Conservation (phyloP, 345 rosid species). For the Hibiscus tridactylites region DNA sequence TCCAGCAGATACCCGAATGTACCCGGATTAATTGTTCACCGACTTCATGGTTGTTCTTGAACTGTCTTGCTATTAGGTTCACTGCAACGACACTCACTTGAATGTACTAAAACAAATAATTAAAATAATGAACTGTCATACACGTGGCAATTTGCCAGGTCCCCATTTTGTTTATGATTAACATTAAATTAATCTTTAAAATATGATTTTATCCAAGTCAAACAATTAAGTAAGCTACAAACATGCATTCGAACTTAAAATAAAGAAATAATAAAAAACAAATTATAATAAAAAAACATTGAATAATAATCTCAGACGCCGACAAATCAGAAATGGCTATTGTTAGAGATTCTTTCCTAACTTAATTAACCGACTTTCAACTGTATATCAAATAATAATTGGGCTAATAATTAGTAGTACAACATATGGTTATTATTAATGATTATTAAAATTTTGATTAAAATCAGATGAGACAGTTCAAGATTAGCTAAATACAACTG, state of each 20-base stretch:
- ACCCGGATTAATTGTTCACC: not conserved
- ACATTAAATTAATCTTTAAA: not conserved
- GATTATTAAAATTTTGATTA: not conserved
- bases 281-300: conserved; percentile 8
- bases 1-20: not conserved
- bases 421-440: not conserved
- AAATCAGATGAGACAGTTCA: conserved; percentile 16
- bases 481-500: conserved; percentile 22
- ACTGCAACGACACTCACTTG: not conserved
- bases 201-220: conserved; percentile 10
- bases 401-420: not conserved
- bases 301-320: no score
- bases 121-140: conserved; percentile 26
- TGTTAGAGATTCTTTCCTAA: conserved; percentile 18
- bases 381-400: not conserved
- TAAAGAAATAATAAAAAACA: conserved; percentile 7
- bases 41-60: conserved; percentile 3
- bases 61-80: not conserved
- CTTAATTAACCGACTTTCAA: conserved; percentile 28
- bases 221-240: conserved; percentile 18
- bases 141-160: conserved; percentile 20
- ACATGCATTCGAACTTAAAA: not conserved
- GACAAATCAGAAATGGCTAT: conserved; percentile 33
- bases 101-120: not conserved
- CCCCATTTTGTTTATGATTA: no score